Base-by-base conservation (phyloP, 2,329 filamentous ascomycete species). In the Myriosclerotinia duriaeana region DNA sequence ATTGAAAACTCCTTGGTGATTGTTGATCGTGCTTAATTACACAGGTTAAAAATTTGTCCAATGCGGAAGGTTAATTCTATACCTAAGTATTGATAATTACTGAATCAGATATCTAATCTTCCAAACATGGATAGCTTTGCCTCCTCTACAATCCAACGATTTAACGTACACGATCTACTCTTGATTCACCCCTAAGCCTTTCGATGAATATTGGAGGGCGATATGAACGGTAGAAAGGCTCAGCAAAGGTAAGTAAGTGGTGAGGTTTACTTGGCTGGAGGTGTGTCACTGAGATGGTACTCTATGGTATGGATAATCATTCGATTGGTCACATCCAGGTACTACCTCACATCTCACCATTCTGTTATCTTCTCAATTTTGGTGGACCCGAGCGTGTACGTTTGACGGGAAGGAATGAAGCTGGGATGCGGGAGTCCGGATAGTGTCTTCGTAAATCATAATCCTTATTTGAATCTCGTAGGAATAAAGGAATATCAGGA, bases 381-480 rank as follows among this genome's bases (percentile, higher is more conserved):
- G 58, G 30, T 50, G 58, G 58, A 61, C 58, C 58, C 44, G 44
- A 61, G 30, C 48, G 56, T 38, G 17, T 48, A 36, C 22, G 42
- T 38, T 36, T 48, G 58, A 61, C 58, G 58, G 56, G 15, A 61
- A 26, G 58, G 44, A 26, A 50, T 61, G 58, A 61, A 44, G 58
- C 58, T 61, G 44, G 44, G 34, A 50, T 61, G 58, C 46, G 30
- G 44, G 44, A 38, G 14, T 61, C 34, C 58, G 44, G 44, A 50
- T 26, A 12, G 30, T 38, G 30, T 60, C 38, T 42, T 60, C 42
- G 30, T 60, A 50, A 42, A 38, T 55, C 34, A 26, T 60, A 26
- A 30, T 60, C 46, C 6, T 17, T 26, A 17, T 50, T 50, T 38
- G 58, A 38, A 8, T 61, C 30, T 40, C 8, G 14, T 22, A 20